Evolutionary conservation across 2,329 filamentous ascomycete genomes (phyloP), one percentile per base, ranked within the genome.

Genomic region (Aspergillus novoparasiticus): DNA sequence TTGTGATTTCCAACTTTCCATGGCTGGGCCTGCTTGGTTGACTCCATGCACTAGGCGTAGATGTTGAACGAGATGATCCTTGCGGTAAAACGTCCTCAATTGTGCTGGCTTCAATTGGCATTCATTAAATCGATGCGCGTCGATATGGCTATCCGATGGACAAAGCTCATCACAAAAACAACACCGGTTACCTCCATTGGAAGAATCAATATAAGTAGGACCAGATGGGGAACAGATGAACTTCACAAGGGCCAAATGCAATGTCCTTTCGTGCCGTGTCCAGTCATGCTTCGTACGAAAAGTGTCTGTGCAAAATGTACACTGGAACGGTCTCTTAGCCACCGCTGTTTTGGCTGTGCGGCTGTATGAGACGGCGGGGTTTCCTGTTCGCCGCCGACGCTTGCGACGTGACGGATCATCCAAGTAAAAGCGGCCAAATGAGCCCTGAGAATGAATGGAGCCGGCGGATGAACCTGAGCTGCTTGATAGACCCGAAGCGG

Each of bases 11-110:
- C 85, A 87, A 6, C 72, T 74, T 3, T 86, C 82, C 84, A 87
- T 86, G 78, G 43, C 79, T 78, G 60, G 30, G 2, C 45, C 14
- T 9, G 59, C 2, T 78, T 80, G 59, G 79, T 79, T 82, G 64
- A 81, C 82, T 43, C 78, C 79, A 67, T 87, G 85, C 74, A 86
- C 83, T 30, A 86, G 74, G n/a, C 83, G 80, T 43, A 87, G 71
- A 71, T 87, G 85, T 68, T 87, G 85, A 50, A 83, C 76, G 0
- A 87, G 76, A 68, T 87, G 85, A 64, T 87, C 85, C 71, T 87
- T 87, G 11, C 85, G 78, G 69, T 85, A 86, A 72, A 87, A 87
- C 0, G 83, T 86, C n/a, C 85, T 79, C 45, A 84, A 79, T 45
- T 82, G 80, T 1, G 79, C 57, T 3, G 83, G 82, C 66, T 86